A percentile compares a stretch with the other conserved stretches of the same genome.
Conservation (phyloP, 164 flowering plant genomes). For the Sextonia rubra region DNA sequence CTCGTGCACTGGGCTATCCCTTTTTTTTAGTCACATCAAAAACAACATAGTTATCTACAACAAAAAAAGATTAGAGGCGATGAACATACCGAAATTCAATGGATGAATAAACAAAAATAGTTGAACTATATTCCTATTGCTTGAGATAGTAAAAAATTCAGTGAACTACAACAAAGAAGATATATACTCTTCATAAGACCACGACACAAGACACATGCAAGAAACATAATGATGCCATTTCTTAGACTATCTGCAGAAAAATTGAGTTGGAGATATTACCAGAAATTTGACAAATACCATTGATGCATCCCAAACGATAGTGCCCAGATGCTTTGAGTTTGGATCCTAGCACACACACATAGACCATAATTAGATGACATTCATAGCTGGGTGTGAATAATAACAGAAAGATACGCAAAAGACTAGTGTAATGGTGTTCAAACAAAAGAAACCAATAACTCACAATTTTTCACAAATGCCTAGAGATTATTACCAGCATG, state of each 20-base stretch:
- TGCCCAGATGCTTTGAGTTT: conserved; percentile 91
- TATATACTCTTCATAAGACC: neutral
- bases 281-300: conserved; percentile 81
- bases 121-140: too few relatives aligned
- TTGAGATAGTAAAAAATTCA: too few relatives aligned
- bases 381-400: neutral
- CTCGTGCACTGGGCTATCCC: too few relatives aligned
- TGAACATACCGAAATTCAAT: too few relatives aligned
- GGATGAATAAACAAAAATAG: too few relatives aligned
- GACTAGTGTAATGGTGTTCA: neutral
- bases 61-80: too few relatives aligned
- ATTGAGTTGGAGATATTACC: conserved; percentile 31
- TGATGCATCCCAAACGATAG: conserved; percentile 98
- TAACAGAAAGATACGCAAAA: neutral
- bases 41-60: too few relatives aligned
- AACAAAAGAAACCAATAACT: neutral
- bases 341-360: conserved; percentile 64
- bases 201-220: too few relatives aligned
- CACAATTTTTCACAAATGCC: neutral
- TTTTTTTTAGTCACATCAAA: too few relatives aligned
- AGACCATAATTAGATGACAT: neutral
- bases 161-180: too few relatives aligned
- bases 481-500: neutral
- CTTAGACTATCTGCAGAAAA: too few relatives aligned
- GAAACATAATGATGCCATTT: neutral